A percentile compares a stretch with the other conserved stretches of the same genome.
Conservation (phyloP, 176 grass and related monocot species). For the Ensete glaucum region DNA sequence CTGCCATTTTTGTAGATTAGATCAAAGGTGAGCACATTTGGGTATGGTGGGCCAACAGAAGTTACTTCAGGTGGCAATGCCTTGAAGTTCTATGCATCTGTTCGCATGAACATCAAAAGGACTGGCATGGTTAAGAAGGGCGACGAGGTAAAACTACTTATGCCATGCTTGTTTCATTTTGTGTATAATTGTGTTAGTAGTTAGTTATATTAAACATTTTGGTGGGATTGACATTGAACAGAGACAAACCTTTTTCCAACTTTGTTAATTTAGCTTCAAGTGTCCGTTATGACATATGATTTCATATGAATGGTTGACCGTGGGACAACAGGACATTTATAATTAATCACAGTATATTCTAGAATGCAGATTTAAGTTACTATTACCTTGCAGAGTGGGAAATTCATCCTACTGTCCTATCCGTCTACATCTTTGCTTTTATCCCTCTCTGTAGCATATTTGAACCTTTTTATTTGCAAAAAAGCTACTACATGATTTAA, state of each 20-base stretch:
- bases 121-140: constrained; percentile 87
- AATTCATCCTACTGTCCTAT: not conserved
- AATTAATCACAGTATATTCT: not conserved
- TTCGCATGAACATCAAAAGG: constrained; percentile 79
- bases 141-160: constrained; percentile 56
- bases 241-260: too few relatives aligned
- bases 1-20: constrained; percentile 45
- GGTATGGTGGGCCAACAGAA: constrained; percentile 83
- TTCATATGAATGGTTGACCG: not conserved
- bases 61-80: constrained; percentile 95
- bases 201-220: not conserved
- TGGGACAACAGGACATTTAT: not conserved
- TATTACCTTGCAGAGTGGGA: not conserved
- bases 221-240: too few relatives aligned
- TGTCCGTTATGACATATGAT: too few relatives aligned
- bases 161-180: not conserved
- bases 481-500: not conserved
- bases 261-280: too few relatives aligned
- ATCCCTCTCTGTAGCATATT: not conserved
- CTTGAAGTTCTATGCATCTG: constrained; percentile 93
- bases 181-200: not conserved
- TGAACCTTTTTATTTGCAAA: not conserved
- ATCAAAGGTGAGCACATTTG: constrained; percentile 75
- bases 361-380: not conserved
- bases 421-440: not conserved